phyloP scores from a whole-genome alignment of 495 filamentous ascomycete genomes.

The Pseudotulostoma volvatum region DNA sequence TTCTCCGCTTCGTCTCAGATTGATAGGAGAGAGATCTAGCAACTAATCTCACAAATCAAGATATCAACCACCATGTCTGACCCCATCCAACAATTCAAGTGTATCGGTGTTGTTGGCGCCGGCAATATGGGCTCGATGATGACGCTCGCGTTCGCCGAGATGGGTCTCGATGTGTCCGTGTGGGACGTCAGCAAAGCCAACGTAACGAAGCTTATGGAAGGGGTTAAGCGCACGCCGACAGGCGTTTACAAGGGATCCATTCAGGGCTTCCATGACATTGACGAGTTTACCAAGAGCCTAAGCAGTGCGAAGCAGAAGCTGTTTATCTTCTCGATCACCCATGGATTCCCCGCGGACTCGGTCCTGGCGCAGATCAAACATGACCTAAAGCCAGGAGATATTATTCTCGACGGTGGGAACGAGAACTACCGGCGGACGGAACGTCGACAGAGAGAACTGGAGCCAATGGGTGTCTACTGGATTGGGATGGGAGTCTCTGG shows the following conservation, averaged over 20 bases:
- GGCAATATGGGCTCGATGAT: slow-evolving; percentile 53
- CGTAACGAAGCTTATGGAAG: slow-evolving; percentile 24
- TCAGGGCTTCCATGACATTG: slow-evolving; percentile 19
- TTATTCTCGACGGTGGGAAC: slow-evolving; percentile 58
- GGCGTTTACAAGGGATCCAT: slow-evolving; percentile 18
- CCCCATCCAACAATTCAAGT: slow-evolving; percentile 17
- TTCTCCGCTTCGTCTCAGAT: no score
- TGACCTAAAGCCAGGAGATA: slow-evolving; percentile 43
- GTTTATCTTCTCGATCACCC: slow-evolving; percentile 53
- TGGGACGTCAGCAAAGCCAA: slow-evolving; percentile 37
- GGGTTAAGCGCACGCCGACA: slow-evolving; percentile 6
- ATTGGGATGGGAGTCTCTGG: slow-evolving; percentile 55
- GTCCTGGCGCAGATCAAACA: slow-evolving; percentile 42
- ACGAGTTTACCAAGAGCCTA: slow-evolving; percentile 25
- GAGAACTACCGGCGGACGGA: slow-evolving; percentile 57
- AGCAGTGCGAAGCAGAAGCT: slow-evolving; percentile 23
- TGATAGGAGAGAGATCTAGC: no score
- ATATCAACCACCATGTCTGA: no score
- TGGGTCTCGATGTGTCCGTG: slow-evolving; percentile 42
- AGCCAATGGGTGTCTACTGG: slow-evolving; percentile 39
- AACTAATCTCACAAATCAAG: no score
- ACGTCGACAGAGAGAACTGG: slow-evolving; percentile 40
- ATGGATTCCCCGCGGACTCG: slow-evolving; percentile 49
- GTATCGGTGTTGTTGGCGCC: slow-evolving; percentile 46
- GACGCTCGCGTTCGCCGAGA: slow-evolving; percentile 47